Evolutionary conservation across 2,329 filamentous ascomycete genomes (phyloP).

Genomic region (Emergomyces africanus): DNA sequence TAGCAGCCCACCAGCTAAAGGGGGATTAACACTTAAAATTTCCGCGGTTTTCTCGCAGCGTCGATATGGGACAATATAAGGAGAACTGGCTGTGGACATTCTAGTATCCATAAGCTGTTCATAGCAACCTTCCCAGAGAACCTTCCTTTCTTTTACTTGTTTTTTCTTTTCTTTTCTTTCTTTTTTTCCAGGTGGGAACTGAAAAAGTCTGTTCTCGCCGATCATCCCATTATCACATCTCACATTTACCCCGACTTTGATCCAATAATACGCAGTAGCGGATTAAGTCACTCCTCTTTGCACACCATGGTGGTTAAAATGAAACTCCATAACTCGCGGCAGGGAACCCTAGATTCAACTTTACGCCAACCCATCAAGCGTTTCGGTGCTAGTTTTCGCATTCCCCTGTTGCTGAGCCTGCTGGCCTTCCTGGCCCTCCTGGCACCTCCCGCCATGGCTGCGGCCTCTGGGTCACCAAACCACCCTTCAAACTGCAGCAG

Average conservation of each 20-base stretch:
- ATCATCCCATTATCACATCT: not conserved
- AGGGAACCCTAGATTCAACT: too few relatives aligned
- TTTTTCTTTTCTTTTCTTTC: too few relatives aligned
- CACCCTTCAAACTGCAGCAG: not conserved
- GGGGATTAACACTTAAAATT: too few relatives aligned
- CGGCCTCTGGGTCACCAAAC: not conserved
- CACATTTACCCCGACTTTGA: not conserved
- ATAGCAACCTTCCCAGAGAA: too few relatives aligned
- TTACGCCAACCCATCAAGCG: not conserved
- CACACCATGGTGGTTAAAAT: not conserved
- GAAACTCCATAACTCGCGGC: too few relatives aligned
- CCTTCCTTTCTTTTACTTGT: not conserved
- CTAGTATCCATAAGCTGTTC: too few relatives aligned
- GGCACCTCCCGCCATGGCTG: not conserved
- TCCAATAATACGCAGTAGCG: not conserved
- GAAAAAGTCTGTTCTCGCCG: not conserved
- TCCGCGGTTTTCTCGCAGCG: too few relatives aligned
- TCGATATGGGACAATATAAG: too few relatives aligned
- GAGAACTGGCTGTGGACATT: too few relatives aligned
- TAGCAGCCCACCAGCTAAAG: too few relatives aligned
- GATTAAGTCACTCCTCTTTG: not conserved
- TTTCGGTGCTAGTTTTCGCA: not conserved
- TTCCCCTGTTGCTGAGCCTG: not conserved
- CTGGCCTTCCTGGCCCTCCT: not conserved
- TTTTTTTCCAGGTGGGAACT: not conserved